These are phyloP conservation scores for Beauveria medogensis DNA, from an alignment of 2,329 filamentous ascomycete genomes.

Conservation along the genomic window DNA sequence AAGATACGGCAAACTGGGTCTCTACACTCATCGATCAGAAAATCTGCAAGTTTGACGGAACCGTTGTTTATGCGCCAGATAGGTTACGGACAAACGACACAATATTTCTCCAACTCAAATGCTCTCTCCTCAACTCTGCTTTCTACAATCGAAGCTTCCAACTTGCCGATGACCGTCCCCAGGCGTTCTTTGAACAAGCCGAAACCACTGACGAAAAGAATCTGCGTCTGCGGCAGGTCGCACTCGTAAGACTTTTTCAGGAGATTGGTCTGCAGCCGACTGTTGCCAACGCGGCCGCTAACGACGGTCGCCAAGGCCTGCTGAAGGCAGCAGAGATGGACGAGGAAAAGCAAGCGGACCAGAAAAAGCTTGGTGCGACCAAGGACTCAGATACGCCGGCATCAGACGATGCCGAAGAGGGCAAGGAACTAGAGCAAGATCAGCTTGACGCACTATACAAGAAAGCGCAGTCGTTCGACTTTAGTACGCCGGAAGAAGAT, in stretches of 20 bases:
- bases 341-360: constrained; percentile 62
- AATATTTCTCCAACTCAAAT: constrained; percentile 80
- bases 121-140: constrained; percentile 64
- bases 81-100: constrained; percentile 83
- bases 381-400: constrained; percentile 39
- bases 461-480: constrained; percentile 96
- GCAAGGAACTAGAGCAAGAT: constrained; percentile 86
- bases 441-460: constrained; percentile 90
- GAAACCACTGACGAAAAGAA: constrained; percentile 81
- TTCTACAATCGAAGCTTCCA: constrained; percentile 58
- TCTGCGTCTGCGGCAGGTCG: constrained; percentile 75
- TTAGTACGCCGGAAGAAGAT: constrained; percentile 78
- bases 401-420: constrained; percentile 68
- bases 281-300: constrained; percentile 65
- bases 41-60: constrained; percentile 78
- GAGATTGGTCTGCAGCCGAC: constrained; percentile 79
- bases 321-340: constrained; percentile 82
- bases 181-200: constrained; percentile 71
- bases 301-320: constrained; percentile 74
- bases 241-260: constrained; percentile 78
- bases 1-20: constrained; percentile 84
- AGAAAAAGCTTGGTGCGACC: constrained; percentile 24
- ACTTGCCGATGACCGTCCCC: constrained; percentile 60
- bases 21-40: constrained; percentile 87
- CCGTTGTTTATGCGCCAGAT: constrained; percentile 84